phyloP scores from a whole-genome alignment of 1,284 basidiomycete species.

The Cryptococcus deneoformans region DNA sequence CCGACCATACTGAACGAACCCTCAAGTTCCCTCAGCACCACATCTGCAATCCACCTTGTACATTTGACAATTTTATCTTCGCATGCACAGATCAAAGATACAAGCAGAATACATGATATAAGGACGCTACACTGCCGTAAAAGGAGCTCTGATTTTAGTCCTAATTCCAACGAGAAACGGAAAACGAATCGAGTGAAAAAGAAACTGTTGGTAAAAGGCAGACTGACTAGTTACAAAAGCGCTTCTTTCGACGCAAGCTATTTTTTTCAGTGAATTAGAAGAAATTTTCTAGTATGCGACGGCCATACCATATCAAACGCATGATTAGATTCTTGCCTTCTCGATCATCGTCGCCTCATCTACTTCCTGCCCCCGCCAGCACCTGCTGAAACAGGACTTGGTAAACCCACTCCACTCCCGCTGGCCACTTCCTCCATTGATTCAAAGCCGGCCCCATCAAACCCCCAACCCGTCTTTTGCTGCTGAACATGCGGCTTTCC shows the following conservation, averaged over 20 bases:
- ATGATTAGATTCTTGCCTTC: no score
- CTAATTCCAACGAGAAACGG: no score
- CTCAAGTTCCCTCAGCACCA: no score
- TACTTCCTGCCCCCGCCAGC: constrained; percentile 1
- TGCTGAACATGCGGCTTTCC: background rate
- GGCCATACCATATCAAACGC: no score
- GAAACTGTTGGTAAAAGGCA: no score
- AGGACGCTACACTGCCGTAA: background rate
- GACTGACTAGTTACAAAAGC: no score
- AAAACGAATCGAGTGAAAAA: no score
- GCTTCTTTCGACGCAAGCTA: no score
- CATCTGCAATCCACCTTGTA: no score
- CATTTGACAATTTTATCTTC: background rate
- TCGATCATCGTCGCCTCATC: background rate
- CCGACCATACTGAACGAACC: background rate
- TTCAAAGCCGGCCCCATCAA: background rate
- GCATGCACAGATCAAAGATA: background rate
- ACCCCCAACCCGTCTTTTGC: background rate
- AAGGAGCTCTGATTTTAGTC: no score
- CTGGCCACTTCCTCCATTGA: background rate
- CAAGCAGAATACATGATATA: background rate
- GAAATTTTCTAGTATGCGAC: no score
- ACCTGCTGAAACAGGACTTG: constrained; percentile 12
- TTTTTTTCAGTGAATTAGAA: no score
- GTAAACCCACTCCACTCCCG: constrained; percentile 6